A percentile compares a stretch with the other conserved stretches of the same genome.
phyloP scores from a whole-genome alignment of 345 rosid species.

The Nephelium lappaceum region DNA sequence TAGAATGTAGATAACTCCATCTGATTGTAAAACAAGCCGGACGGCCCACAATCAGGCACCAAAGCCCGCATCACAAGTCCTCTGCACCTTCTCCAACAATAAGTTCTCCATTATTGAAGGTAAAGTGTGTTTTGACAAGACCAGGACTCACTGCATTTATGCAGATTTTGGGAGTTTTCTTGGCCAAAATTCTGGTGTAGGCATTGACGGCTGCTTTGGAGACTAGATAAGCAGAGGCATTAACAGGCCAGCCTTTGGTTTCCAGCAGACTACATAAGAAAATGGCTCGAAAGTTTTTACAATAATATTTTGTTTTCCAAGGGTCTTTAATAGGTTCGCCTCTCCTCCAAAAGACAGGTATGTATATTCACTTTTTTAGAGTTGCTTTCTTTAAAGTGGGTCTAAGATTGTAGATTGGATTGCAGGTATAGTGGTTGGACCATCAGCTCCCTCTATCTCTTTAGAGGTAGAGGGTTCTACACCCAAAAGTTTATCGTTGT shows the following conservation, averaged over 20 bases:
- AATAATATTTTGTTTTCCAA: background rate
- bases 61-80: background rate
- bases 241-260: background rate
- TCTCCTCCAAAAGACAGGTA: too few species aligned
- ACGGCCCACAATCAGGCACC: background rate
- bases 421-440: too few species aligned
- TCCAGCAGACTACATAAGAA: background rate
- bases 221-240: background rate
- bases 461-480: too few species aligned
- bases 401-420: too few species aligned
- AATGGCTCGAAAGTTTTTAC: background rate
- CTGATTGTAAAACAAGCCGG: background rate
- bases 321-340: background rate
- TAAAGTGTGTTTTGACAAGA: background rate
- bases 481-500: too few species aligned
- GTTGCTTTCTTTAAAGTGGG: too few species aligned
- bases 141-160: background rate
- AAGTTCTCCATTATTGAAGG: background rate
- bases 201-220: background rate
- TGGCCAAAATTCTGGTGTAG: background rate
- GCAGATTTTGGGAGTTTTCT: background rate
- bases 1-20: slow-evolving; percentile 11
- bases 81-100: background rate
- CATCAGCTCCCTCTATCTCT: too few species aligned
- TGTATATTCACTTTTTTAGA: too few species aligned